Evolutionary conservation across 2,329 filamentous ascomycete genomes (phyloP).

Genomic region (Beauveria medogensis): DNA sequence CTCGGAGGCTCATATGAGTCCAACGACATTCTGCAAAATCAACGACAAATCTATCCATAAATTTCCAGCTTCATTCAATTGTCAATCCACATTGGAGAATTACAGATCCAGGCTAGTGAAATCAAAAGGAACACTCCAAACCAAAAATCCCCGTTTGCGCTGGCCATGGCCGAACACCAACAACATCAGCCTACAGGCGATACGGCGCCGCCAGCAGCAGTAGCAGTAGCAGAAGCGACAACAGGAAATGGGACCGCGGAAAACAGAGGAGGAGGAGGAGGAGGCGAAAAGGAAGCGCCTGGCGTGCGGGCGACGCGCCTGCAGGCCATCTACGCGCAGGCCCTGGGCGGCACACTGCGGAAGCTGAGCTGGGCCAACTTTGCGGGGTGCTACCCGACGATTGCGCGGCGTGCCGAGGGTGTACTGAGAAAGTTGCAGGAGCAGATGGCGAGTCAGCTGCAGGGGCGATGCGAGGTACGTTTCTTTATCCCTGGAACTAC

Average conservation of each 20-base stretch:
- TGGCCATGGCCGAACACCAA: neutral
- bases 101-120: too few relatives aligned
- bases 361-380: constrained; percentile 51
- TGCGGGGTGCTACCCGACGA: constrained; percentile 52
- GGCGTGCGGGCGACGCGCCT: constrained; percentile 51
- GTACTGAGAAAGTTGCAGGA: constrained; percentile 47
- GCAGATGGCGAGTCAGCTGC: constrained; percentile 49
- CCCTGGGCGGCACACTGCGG: constrained; percentile 44
- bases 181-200: neutral
- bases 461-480: constrained; percentile 42
- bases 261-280: neutral
- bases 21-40: too few relatives aligned
- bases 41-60: too few relatives aligned
- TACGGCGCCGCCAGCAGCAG: neutral
- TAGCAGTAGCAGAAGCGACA: too few relatives aligned
- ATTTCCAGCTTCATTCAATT: too few relatives aligned
- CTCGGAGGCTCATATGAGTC: too few relatives aligned
- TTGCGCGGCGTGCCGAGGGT: constrained; percentile 42
- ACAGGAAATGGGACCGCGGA: neutral
- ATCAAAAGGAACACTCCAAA: too few relatives aligned
- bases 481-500: neutral
- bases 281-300: constrained; percentile 21
- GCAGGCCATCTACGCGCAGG: constrained; percentile 43
- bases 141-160: too few relatives aligned
- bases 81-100: too few relatives aligned